phyloP scores from a whole-genome alignment of 1,284 basidiomycete genomes.

The Ceratobasidium sp. region DNA sequence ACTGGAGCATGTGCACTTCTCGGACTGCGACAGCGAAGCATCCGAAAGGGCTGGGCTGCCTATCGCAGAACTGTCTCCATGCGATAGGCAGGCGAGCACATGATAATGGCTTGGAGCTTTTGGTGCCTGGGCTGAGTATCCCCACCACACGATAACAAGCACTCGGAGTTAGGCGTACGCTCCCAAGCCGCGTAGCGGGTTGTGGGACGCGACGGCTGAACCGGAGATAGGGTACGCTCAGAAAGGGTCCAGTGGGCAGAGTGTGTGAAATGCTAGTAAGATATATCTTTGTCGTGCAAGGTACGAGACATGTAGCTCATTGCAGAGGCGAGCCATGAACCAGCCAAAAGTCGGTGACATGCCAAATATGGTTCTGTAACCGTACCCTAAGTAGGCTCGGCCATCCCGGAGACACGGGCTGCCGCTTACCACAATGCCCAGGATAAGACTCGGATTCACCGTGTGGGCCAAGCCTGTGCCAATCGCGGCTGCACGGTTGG shows the following conservation, averaged over 20 bases:
- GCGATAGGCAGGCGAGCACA: conserved; percentile 44
- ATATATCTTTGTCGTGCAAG: too few species aligned
- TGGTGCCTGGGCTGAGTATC: conserved; percentile 39
- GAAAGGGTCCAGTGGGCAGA: too few species aligned
- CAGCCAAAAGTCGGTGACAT: too few species aligned
- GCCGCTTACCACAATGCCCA: conserved; percentile 26
- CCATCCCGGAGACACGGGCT: too few species aligned
- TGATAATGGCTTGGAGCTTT: conserved; percentile 33
- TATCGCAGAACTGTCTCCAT: conserved; percentile 12
- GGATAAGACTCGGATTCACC: conserved; percentile 6
- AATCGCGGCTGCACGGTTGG: neutral
- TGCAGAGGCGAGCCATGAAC: too few species aligned
- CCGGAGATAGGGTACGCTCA: too few species aligned
- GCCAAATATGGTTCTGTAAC: too few species aligned
- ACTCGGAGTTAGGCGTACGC: conserved; percentile 37
- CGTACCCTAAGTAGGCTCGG: too few species aligned
- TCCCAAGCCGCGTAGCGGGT: neutral
- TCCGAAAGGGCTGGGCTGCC: conserved; percentile 34
- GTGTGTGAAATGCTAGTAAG: too few species aligned
- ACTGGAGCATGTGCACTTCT: conserved; percentile 7
- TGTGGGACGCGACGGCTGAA: neutral
- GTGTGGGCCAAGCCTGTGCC: neutral
- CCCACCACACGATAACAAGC: conserved; percentile 22
- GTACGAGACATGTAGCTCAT: too few species aligned
- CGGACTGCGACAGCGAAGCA: conserved; percentile 18